phyloP scores from a whole-genome alignment of 352 stramenopile species.

The Blastocystis sp. region DNA sequence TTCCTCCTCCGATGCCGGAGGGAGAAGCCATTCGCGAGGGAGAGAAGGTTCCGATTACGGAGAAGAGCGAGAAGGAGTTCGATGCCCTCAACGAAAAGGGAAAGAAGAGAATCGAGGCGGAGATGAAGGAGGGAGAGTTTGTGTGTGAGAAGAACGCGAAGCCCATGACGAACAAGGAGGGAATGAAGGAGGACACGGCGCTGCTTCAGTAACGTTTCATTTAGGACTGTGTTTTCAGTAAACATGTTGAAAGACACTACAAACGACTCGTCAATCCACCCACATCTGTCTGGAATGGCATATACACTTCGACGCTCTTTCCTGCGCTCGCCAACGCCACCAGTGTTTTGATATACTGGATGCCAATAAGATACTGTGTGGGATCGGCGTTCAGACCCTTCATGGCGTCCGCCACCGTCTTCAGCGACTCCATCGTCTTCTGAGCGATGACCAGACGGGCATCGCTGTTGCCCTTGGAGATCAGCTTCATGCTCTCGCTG shows the following conservation, averaged over 20 bases:
- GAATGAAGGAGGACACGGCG: neutral
- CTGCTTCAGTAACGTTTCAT: neutral
- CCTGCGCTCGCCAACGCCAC: neutral
- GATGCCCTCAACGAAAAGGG: neutral
- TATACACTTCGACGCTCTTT: conserved; percentile 52
- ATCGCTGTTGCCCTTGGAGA: conserved; percentile 56
- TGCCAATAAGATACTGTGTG: conserved; percentile 60
- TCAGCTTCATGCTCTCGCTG: conserved; percentile 57
- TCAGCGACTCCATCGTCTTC: conserved; percentile 51
- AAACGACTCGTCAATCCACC: conserved; percentile 39
- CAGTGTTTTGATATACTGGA: conserved; percentile 60
- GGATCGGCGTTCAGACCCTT: conserved; percentile 55
- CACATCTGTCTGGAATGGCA: conserved; percentile 59
- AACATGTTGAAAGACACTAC: conserved; percentile 36
- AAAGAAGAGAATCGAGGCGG: too few species aligned
- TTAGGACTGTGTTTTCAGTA: neutral
- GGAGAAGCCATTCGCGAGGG: conserved; percentile 68
- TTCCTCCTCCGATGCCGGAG: conserved; percentile 81
- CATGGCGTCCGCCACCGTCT: conserved; percentile 56
- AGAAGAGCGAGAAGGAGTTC: neutral
- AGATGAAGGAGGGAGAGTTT: too few species aligned
- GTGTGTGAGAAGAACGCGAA: too few species aligned
- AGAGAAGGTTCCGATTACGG: conserved; percentile 16
- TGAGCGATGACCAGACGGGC: conserved; percentile 58
- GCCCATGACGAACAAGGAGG: neutral